phyloP scores from a whole-genome alignment of 1,284 basidiomycete species.

The Earliella scabrosa region DNA sequence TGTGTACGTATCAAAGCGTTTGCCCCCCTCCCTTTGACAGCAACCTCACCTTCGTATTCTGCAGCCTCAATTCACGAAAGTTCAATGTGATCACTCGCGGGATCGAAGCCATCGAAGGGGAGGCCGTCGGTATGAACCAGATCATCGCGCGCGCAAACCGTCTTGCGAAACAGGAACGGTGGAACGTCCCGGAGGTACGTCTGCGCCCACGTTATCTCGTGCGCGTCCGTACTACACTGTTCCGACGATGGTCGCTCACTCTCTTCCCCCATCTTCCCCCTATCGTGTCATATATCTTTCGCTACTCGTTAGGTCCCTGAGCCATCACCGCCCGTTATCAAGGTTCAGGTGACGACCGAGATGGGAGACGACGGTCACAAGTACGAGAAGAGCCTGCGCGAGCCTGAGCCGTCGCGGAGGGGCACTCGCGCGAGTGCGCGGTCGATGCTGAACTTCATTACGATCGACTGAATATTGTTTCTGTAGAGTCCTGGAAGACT shows the following conservation, averaged over 20 bases:
- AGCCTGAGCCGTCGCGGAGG: not conserved
- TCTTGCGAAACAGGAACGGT: not conserved
- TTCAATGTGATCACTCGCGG: slow-evolving; percentile 4
- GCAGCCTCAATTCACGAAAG: slow-evolving; percentile 8
- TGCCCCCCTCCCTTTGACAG: too few species aligned
- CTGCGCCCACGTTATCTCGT: too few species aligned
- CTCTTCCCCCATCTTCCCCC: not conserved
- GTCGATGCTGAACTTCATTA: too few species aligned
- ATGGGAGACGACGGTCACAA: not conserved
- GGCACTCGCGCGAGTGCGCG: not conserved
- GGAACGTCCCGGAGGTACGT: slow-evolving; percentile 5
- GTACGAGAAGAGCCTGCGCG: not conserved
- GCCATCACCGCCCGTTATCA: not conserved
- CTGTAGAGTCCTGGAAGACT: too few species aligned
- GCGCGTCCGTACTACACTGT: too few species aligned
- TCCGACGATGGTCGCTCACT: not conserved
- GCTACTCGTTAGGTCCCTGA: not conserved
- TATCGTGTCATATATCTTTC: too few species aligned
- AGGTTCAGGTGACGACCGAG: not conserved
- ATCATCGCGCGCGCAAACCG: not conserved
- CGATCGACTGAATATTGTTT: too few species aligned
- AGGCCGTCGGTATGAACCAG: not conserved
- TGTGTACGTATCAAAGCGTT: slow-evolving; percentile 12
- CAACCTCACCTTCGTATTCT: not conserved
- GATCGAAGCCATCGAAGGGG: slow-evolving; percentile 5